Base-by-base conservation (phyloP, 768 basidiomycete genomes). In the Scleroderma citrinum region DNA sequence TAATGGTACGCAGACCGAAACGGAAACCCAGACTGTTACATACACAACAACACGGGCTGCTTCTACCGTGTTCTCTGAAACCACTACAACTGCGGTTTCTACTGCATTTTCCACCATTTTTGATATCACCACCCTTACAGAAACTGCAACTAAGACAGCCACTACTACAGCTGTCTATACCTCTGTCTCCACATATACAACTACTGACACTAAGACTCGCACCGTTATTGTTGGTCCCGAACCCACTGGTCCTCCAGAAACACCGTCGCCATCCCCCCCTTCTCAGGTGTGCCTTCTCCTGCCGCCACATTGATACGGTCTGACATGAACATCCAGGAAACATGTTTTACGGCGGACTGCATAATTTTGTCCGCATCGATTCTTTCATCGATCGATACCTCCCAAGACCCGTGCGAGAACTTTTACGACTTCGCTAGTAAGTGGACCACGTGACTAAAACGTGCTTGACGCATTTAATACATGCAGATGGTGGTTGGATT, bases 381-480 rank as follows among this genome's bases (percentile, higher is more conserved):
- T 50, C 69, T 98, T 13, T 79, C 83, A 17, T 82, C 82, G 1
- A 67, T 98, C 19, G 94, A 99, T 61, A 77, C 76, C 10, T 72
- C 81, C 8, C 76, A 86, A 56, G 92, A 98, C 62, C 96, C 96
- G 0, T 99, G 96, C 67, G 89, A 97, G 56, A 86, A 92, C 67
- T 96, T 97, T 65, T 97, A 93, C 61, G 80, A 85, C 54, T 98
- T 83, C 69, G 82, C 93, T 10, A 94, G 92, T 94, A 60, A 59
- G 90, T 82, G 8, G 12, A 31, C 46, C 29, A 30, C 46, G 17
- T 43, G 19, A 37, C 34, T 20, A 5, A 10, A 35, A 11, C 38
- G n/a, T 43, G 21, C 31, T 44, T 31, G 36, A 48, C 46, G 34
- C 38, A 19, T 55, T 56, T 17, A 52, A 16, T 34, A 31, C 35